These are phyloP conservation scores for Shiraia sp. DNA, from an alignment of 2,329 filamentous ascomycete species.

Conservation along the genomic window DNA sequence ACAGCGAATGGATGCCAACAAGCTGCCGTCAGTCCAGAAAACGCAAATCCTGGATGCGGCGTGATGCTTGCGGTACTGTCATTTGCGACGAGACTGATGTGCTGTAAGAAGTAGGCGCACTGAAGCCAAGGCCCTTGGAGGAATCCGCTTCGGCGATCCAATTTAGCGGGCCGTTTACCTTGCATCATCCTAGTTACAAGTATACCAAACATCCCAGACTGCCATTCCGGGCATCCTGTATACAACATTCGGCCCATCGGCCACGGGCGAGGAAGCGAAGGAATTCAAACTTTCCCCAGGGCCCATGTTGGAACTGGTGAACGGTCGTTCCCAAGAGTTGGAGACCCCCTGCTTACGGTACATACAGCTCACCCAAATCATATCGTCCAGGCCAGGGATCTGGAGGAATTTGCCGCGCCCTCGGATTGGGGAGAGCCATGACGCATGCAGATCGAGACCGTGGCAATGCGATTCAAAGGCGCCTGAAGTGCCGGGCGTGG, in stretches of 20 bases:
- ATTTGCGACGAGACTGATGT: slow-evolving; percentile 33
- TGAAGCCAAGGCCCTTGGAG: slow-evolving; percentile 18
- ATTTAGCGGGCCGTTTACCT: slow-evolving; percentile 25
- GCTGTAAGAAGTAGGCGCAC: slow-evolving; percentile 22
- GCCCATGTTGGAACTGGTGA: no score
- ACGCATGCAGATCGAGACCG: slow-evolving; percentile 22
- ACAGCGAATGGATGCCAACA: slow-evolving; percentile 21
- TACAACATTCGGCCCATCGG: no score
- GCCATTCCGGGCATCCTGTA: no score
- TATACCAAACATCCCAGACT: no score
- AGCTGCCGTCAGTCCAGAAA: slow-evolving; percentile 14
- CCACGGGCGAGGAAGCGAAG: no score
- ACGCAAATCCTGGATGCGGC: slow-evolving; percentile 21
- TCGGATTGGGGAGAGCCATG: slow-evolving; percentile 20
- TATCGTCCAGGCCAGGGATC: slow-evolving; percentile 10
- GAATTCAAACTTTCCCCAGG: slow-evolving; percentile 9
- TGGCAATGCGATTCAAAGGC: slow-evolving; percentile 23
- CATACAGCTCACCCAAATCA: slow-evolving; percentile 10
- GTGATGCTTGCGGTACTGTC: slow-evolving; percentile 38
- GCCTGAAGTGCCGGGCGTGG: slow-evolving; percentile 19
- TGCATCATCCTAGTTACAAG: slow-evolving; percentile 18
- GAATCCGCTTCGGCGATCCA: slow-evolving; percentile 29
- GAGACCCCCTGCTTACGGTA: slow-evolving; percentile 5
- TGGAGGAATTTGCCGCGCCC: slow-evolving; percentile 19
- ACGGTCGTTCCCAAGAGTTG: slow-evolving; percentile 3